Evolutionary conservation across 2,329 filamentous ascomycete species (phyloP).

Genomic region (Zymoseptoria pseudotritici): DNA sequence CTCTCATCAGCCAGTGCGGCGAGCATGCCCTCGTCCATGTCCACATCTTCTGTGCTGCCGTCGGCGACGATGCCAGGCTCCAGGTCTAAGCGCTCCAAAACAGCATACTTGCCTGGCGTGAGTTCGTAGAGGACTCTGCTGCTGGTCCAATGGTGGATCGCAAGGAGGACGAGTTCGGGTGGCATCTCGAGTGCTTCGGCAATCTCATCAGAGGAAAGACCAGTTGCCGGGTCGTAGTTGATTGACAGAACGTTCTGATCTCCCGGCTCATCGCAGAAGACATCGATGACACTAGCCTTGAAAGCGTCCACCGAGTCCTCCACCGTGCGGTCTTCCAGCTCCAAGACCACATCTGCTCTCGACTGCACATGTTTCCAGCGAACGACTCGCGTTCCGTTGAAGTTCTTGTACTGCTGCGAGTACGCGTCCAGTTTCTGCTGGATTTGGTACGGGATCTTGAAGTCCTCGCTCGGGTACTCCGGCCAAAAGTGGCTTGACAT

Average conservation of each 20-base stretch:
- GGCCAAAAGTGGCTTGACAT: slow-evolving; percentile 94
- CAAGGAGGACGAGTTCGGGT: slow-evolving; percentile 59
- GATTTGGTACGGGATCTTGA: slow-evolving; percentile 55
- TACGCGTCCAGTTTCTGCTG: slow-evolving; percentile 60
- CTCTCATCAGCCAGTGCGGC: slow-evolving; percentile 42
- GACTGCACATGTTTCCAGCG: slow-evolving; percentile 81
- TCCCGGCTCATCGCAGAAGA: slow-evolving; percentile 51
- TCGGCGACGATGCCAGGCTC: slow-evolving; percentile 19
- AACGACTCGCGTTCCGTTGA: slow-evolving; percentile 79
- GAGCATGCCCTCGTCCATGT: slow-evolving; percentile 28
- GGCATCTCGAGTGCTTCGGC: slow-evolving; percentile 60
- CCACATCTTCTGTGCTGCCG: slow-evolving; percentile 19
- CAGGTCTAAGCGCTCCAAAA: slow-evolving; percentile 57
- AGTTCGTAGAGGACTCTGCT: slow-evolving; percentile 57
- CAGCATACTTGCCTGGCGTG: slow-evolving; percentile 49
- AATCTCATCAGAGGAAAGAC: slow-evolving; percentile 38
- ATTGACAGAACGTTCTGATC: slow-evolving; percentile 26
- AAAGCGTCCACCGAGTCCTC: slow-evolving; percentile 68
- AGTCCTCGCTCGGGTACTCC: slow-evolving; percentile 61
- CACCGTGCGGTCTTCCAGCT: slow-evolving; percentile 72
- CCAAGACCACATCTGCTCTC: slow-evolving; percentile 65
- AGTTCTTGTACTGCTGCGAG: slow-evolving; percentile 64
- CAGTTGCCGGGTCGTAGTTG: slow-evolving; percentile 6
- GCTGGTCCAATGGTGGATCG: slow-evolving; percentile 64
- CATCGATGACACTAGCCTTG: slow-evolving; percentile 80